A percentile compares a stretch with the other conserved stretches of the same genome.
phyloP scores from a whole-genome alignment of 176 grass and related monocot species.

The Neostapfia colusana region DNA sequence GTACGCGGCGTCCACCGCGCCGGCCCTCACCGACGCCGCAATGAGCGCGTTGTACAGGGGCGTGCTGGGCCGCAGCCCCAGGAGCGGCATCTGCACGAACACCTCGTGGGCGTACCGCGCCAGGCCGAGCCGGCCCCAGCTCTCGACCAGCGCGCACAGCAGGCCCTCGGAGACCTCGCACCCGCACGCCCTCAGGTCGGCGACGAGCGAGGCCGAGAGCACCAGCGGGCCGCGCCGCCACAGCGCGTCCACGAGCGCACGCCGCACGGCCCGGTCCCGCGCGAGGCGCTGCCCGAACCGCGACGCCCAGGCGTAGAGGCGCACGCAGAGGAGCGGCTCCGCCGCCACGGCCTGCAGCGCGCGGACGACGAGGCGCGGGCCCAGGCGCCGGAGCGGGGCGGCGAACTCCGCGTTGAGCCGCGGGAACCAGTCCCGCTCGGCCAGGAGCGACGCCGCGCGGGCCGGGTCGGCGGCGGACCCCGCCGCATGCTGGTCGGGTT shows the following conservation, averaged over 20 bases:
- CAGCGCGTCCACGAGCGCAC: constrained; percentile 54
- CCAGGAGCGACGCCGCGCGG: constrained; percentile 45
- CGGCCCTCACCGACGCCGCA: constrained; percentile 51
- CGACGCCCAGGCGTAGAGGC: constrained; percentile 77
- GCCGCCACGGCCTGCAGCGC: constrained; percentile 35
- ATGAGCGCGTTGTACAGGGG: constrained; percentile 76
- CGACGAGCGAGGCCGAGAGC: constrained; percentile 53
- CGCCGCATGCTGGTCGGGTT: neutral
- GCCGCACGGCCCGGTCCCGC: constrained; percentile 53
- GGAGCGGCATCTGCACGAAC: constrained; percentile 67
- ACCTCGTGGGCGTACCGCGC: constrained; percentile 72
- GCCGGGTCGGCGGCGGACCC: constrained; percentile 45
- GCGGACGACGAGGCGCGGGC: constrained; percentile 55
- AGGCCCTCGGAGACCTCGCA: constrained; percentile 68
- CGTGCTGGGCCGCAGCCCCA: constrained; percentile 56
- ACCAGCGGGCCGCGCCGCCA: constrained; percentile 72
- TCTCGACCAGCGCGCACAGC: constrained; percentile 64
- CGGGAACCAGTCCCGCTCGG: constrained; percentile 54
- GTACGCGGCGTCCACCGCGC: constrained; percentile 68
- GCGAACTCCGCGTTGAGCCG: constrained; percentile 60
- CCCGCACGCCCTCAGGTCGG: constrained; percentile 55
- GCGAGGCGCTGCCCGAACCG: constrained; percentile 55
- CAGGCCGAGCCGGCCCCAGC: constrained; percentile 72
- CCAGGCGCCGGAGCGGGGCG: constrained; percentile 14
- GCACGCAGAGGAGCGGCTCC: constrained; percentile 51